Percentiles rank a stretch among this genome's conserved stretches.
These are phyloP conservation scores for Lantana camara DNA, from an alignment of 257 asterid genomes.

Conservation along the genomic window DNA sequence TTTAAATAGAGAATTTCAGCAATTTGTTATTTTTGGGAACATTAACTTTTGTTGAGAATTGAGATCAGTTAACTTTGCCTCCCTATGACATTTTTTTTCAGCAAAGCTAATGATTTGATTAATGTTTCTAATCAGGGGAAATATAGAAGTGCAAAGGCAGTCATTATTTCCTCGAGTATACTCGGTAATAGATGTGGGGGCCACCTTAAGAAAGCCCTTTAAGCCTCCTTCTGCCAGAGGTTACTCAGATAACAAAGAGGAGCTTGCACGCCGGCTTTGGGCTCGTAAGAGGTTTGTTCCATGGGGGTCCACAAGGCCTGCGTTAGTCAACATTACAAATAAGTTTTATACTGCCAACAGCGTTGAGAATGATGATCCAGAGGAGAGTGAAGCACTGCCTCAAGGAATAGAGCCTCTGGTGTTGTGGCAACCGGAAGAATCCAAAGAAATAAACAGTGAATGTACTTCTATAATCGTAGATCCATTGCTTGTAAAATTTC, in stretches of 20 bases:
- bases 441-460: conserved; percentile 38
- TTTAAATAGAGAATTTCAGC: conserved; percentile 1
- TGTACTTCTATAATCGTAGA: conserved; percentile 61
- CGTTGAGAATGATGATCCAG: conserved; percentile 45
- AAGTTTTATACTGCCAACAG: conserved; percentile 40
- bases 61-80: conserved; percentile 6
- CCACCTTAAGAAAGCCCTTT: conserved; percentile 76
- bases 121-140: conserved; percentile 65
- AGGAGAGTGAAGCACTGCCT: conserved; percentile 63
- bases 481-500: conserved; percentile 85
- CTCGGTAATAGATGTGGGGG: conserved; percentile 68
- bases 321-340: conserved; percentile 64
- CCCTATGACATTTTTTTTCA: background rate
- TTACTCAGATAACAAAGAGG: conserved; percentile 63
- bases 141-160: conserved; percentile 75
- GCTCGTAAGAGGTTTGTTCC: conserved; percentile 97
- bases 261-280: conserved; percentile 70
- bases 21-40: conserved; percentile 3
- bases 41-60: background rate
- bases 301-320: conserved; percentile 89
- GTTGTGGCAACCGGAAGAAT: conserved; percentile 84
- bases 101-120: background rate
- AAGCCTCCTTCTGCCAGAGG: conserved; percentile 87
- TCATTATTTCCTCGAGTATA: conserved; percentile 87
- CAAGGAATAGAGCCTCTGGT: conserved; percentile 86